phyloP scores from a whole-genome alignment of 768 basidiomycete genomes.

The Sporobolomyces roseus region DNA sequence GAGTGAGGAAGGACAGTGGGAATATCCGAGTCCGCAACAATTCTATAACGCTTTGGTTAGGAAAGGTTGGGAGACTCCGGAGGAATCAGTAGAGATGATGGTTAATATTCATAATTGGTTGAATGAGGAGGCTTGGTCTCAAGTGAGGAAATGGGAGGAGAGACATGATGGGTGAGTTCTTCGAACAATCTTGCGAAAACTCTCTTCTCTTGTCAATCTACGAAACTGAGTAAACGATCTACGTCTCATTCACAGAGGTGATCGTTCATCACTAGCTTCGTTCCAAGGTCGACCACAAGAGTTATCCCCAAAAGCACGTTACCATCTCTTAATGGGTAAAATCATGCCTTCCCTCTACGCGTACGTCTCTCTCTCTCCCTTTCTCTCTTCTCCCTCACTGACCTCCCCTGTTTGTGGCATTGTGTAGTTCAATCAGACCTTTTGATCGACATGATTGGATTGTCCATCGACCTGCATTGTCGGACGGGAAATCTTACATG shows the following conservation, averaged over 20 bases:
- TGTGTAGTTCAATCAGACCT: constrained; percentile 72
- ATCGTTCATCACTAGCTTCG: constrained; percentile 68
- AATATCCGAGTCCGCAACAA: constrained; percentile 95
- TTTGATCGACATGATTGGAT: constrained; percentile 99
- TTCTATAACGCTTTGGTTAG: constrained; percentile 94
- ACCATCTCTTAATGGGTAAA: constrained; percentile 82
- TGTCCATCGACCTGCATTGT: constrained; percentile 70
- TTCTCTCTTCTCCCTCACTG: neutral
- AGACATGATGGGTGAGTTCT: constrained; percentile 57
- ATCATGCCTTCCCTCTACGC: constrained; percentile 84
- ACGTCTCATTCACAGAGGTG: too few species aligned
- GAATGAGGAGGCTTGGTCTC: constrained; percentile 93
- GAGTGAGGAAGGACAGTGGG: constrained; percentile 58
- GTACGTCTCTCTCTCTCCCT: constrained; percentile 53
- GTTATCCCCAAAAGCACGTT: constrained; percentile 86
- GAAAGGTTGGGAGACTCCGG: constrained; percentile 96
- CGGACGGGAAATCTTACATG: constrained; percentile 48
- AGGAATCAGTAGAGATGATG: constrained; percentile 93
- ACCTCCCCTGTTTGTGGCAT: neutral
- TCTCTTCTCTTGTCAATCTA: too few species aligned
- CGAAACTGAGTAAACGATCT: too few species aligned
- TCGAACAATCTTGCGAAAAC: too few species aligned
- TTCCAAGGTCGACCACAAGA: constrained; percentile 90
- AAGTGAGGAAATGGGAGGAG: constrained; percentile 90
- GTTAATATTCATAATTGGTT: constrained; percentile 97